A percentile compares a stretch with the other conserved stretches of the same genome.
These are phyloP conservation scores for Dryas octopetala DNA, from an alignment of 306 rosid species.

Conservation along the genomic window DNA sequence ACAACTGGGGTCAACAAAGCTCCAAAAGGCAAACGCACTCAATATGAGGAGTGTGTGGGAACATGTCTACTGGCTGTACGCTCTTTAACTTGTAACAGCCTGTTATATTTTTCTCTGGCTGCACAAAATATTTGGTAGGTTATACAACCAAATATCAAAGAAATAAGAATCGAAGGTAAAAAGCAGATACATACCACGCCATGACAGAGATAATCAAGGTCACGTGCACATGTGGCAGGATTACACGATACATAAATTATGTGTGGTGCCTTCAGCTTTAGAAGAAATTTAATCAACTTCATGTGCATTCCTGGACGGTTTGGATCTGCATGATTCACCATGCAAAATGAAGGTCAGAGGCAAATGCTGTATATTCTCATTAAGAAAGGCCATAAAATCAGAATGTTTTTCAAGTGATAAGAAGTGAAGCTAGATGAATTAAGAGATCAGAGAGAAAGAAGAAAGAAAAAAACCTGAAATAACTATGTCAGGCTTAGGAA, in stretches of 20 bases:
- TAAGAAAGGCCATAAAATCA: neutral
- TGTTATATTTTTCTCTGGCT: slow-evolving; percentile 66
- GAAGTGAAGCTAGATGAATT: neutral
- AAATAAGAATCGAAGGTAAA: slow-evolving; percentile 9
- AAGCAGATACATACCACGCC: slow-evolving; percentile 65
- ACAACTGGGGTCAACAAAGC: slow-evolving; percentile 44
- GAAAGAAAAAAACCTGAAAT: slow-evolving; percentile 61
- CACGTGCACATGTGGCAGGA: slow-evolving; percentile 96
- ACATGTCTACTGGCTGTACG: slow-evolving; percentile 95
- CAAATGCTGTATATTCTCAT: slow-evolving; percentile 12
- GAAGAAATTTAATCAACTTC: slow-evolving; percentile 86
- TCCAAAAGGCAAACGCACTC: slow-evolving; percentile 91
- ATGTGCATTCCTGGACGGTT: slow-evolving; percentile 99
- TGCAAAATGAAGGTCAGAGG: slow-evolving; percentile 15
- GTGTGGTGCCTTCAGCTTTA: slow-evolving; percentile 72
- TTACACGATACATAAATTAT: slow-evolving; percentile 92
- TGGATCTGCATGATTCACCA: slow-evolving; percentile 58
- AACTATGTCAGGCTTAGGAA: slow-evolving; percentile 87
- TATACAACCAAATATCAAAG: slow-evolving; percentile 25
- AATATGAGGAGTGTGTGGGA: slow-evolving; percentile 97
- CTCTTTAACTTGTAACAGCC: slow-evolving; percentile 82
- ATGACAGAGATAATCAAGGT: slow-evolving; percentile 91
- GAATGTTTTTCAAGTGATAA: neutral
- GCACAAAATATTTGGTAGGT: slow-evolving; percentile 37
- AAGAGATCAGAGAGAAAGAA: neutral